These are phyloP conservation scores for Suhomyces taliae DNA, from an alignment of 1,139 yeast species.

Conservation along the genomic window DNA sequence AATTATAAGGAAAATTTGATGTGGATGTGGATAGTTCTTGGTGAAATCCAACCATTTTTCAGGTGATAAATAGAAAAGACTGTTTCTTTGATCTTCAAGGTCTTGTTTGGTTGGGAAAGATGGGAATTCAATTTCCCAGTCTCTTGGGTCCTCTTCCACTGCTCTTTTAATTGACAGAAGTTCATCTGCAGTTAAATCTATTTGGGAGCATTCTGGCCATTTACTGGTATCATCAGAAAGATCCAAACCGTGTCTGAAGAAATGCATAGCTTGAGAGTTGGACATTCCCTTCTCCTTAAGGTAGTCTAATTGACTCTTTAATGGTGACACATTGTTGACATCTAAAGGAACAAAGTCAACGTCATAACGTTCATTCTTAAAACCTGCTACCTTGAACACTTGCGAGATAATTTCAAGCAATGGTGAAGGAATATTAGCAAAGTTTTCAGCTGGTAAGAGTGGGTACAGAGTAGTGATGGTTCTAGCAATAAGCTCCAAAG, in stretches of 20 bases:
- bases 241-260: conserved; percentile 30
- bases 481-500: conserved; percentile 34
- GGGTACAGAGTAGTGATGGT: conserved; percentile 2
- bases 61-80: conserved; percentile 18
- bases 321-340: conserved; percentile 51
- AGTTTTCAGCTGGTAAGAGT: conserved; percentile 5
- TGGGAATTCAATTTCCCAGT: conserved; percentile 17
- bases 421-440: conserved; percentile 8
- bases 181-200: conserved; percentile 23
- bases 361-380: conserved; percentile 24
- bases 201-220: conserved; percentile 28
- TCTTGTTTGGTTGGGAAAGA: conserved; percentile 13
- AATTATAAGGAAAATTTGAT: conserved; percentile 4
- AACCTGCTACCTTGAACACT: conserved; percentile 2
- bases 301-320: conserved; percentile 50
- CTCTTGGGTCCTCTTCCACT: conserved; percentile 14
- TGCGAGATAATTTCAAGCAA: conserved; percentile 5
- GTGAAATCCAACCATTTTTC: conserved; percentile 6
- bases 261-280: conserved; percentile 38
- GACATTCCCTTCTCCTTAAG: conserved; percentile 43
- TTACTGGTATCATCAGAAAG: conserved; percentile 19
- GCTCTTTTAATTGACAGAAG: conserved; percentile 21
- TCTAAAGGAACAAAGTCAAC: conserved; percentile 44
- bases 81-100: conserved; percentile 40
- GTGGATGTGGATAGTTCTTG: conserved; percentile 4